Conservation (phyloP, 2,329 filamentous ascomycete species). For the Epichloe scottii region DNA sequence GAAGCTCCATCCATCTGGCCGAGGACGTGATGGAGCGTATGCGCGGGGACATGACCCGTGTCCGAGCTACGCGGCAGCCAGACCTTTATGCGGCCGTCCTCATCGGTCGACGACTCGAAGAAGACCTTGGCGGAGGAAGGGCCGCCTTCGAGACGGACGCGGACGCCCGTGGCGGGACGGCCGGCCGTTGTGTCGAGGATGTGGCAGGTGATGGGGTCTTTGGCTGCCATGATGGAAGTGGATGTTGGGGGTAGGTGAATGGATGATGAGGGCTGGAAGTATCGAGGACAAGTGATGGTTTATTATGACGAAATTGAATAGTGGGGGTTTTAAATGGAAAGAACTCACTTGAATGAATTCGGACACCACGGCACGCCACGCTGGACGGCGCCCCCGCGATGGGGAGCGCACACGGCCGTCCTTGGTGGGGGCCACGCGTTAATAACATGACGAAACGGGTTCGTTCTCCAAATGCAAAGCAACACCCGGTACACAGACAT, state of each 20-base stretch:
- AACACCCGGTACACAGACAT: no score
- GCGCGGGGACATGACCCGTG: conserved; percentile 42
- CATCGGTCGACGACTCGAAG: conserved; percentile 59
- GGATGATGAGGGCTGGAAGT: background rate
- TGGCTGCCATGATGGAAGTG: conserved; percentile 15
- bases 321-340: background rate
- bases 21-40: conserved; percentile 45
- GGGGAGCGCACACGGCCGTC: background rate
- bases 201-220: conserved; percentile 71
- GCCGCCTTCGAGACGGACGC: conserved; percentile 46
- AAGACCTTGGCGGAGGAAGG: conserved; percentile 24
- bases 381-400: background rate
- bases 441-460: no score
- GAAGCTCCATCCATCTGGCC: conserved; percentile 31
- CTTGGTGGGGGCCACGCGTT: background rate
- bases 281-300: no score
- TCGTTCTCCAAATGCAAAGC: no score
- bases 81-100: conserved; percentile 58
- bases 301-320: background rate
- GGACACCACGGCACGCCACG: background rate
- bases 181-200: conserved; percentile 72
- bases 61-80: conserved; percentile 51
- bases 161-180: conserved; percentile 52
- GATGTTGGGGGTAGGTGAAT: background rate
- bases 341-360: no score